A percentile compares a stretch with the other conserved stretches of the same genome.
Evolutionary conservation across 2,329 filamentous ascomycete genomes (phyloP).

Genomic region (Hortaea sp.): DNA sequence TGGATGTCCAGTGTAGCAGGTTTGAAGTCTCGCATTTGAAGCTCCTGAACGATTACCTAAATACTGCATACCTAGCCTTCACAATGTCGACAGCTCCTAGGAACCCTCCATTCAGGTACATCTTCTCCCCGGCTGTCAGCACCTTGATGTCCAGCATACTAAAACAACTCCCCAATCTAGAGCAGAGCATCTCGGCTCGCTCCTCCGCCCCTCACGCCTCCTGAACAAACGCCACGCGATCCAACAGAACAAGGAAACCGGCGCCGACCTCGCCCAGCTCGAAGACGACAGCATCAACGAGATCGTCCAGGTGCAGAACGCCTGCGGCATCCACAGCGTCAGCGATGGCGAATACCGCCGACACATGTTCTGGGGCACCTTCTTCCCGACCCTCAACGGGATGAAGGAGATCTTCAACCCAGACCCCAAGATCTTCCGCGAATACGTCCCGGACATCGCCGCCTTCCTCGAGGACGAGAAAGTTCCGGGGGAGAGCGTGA

Average conservation of each 20-base stretch:
- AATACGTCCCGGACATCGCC: conserved; percentile 51
- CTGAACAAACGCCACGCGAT: conserved; percentile 47
- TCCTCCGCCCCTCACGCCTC: conserved; percentile 54
- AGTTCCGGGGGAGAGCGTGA: conserved; percentile 45
- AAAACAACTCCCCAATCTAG: background rate
- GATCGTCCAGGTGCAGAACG: conserved; percentile 20
- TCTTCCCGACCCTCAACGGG: conserved; percentile 24
- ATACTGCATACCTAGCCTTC: conserved; percentile 26
- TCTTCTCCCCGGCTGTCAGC: no score
- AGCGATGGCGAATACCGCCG: conserved; percentile 23
- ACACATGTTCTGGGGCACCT: conserved; percentile 21
- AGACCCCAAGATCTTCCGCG: conserved; percentile 42
- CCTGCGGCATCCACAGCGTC: conserved; percentile 20
- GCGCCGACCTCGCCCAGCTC: conserved; percentile 13
- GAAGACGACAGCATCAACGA: conserved; percentile 22
- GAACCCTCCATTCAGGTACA: background rate
- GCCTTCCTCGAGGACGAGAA: conserved; percentile 49
- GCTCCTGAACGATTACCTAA: no score
- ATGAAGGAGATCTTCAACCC: conserved; percentile 39
- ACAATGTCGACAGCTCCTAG: background rate
- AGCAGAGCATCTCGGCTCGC: conserved; percentile 57
- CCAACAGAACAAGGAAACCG: conserved; percentile 18
- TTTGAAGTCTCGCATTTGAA: no score
- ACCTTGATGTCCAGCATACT: no score
- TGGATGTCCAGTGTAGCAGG: no score